These are phyloP conservation scores for Hemileccinum impolitum DNA, from an alignment of 768 basidiomycete species.

Conservation along the genomic window DNA sequence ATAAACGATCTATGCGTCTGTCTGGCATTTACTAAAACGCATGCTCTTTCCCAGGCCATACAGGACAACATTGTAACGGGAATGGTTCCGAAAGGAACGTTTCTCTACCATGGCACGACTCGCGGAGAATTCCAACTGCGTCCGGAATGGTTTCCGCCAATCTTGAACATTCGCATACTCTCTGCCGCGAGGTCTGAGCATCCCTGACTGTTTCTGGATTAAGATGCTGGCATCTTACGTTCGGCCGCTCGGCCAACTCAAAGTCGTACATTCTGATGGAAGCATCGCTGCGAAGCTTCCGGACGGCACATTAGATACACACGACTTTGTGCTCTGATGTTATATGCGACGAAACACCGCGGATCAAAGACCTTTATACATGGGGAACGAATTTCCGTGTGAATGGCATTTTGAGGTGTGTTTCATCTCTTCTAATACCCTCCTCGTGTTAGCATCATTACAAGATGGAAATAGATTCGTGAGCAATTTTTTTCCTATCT, in stretches of 20 bases:
- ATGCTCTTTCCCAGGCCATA: conserved; percentile 17
- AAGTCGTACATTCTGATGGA: conserved; percentile 53
- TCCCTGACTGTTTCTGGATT: neutral
- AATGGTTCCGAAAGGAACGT: conserved; percentile 33
- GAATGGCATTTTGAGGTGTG: conserved; percentile 46
- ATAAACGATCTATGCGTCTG: conserved; percentile 16
- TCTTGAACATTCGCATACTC: conserved; percentile 38
- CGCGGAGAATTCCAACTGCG: conserved; percentile 20
- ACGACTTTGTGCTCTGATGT: conserved; percentile 34
- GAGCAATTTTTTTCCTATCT: neutral
- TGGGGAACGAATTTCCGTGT: conserved; percentile 41
- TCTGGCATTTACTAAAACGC: conserved; percentile 3
- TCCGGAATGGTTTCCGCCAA: conserved; percentile 35
- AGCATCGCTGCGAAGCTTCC: conserved; percentile 26
- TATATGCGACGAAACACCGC: neutral
- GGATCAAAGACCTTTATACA: conserved; percentile 31
- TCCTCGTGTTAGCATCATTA: neutral
- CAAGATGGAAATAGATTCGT: conserved; percentile 27
- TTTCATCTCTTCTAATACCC: neutral
- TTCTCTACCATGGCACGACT: conserved; percentile 33
- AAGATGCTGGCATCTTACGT: conserved; percentile 16
- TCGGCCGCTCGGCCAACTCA: conserved; percentile 25
- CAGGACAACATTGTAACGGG: conserved; percentile 32
- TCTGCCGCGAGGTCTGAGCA: conserved; percentile 23
- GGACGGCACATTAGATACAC: conserved; percentile 45